Percentiles rank a stretch among this genome's conserved stretches.
These are phyloP conservation scores for Kwoniella bestiolae DNA, from an alignment of 768 basidiomycete species.

Conservation along the genomic window DNA sequence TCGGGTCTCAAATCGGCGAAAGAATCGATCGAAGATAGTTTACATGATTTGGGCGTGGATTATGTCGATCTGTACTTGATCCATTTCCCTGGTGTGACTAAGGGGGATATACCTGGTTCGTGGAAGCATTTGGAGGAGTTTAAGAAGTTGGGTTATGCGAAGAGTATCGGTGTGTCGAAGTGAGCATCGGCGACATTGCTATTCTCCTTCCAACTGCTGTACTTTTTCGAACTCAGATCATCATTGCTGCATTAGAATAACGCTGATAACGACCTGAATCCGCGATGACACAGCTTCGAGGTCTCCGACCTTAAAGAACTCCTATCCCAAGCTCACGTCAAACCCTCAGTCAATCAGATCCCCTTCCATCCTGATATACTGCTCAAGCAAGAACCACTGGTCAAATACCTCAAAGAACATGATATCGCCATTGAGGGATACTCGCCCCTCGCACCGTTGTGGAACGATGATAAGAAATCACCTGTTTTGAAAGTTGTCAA, in stretches of 20 bases:
- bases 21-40: constrained; percentile 26
- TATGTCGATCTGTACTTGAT: constrained; percentile 44
- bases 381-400: constrained; percentile 6
- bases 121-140: constrained; percentile 41
- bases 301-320: constrained; percentile 31
- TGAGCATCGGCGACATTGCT: constrained; percentile 27
- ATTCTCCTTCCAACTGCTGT: too few species aligned
- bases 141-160: constrained; percentile 31
- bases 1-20: constrained; percentile 7
- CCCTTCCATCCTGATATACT: constrained; percentile 33
- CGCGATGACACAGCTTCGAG: constrained; percentile 23
- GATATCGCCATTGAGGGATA: constrained; percentile 35
- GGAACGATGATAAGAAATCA: constrained; percentile 5
- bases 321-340: constrained; percentile 17
- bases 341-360: constrained; percentile 45
- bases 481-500: constrained; percentile 27
- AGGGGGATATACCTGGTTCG: constrained; percentile 34
- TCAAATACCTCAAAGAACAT: constrained; percentile 26
- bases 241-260: too few species aligned
- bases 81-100: constrained; percentile 27
- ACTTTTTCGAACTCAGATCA: too few species aligned
- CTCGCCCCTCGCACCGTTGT: constrained; percentile 29
- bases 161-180: constrained; percentile 44
- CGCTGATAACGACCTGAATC: too few species aligned
- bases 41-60: constrained; percentile 33